phyloP scores from a whole-genome alignment of 208 protist species.

The Leishmania martiniquensis region DNA sequence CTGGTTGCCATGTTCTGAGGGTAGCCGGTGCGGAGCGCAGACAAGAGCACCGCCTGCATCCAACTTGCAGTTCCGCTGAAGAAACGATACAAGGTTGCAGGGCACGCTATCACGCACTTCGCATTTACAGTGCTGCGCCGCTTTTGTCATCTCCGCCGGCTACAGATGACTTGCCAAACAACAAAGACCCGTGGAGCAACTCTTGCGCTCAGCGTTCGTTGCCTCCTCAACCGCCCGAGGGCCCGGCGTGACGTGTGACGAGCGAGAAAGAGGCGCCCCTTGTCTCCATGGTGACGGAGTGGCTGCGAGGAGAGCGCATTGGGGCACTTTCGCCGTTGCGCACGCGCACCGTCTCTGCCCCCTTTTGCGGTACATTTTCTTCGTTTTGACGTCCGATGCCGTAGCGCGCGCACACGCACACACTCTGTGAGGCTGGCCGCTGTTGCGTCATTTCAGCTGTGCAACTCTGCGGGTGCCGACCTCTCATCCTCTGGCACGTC shows the following conservation, averaged over 20 bases:
- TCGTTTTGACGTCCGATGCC: background rate
- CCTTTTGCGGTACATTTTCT: background rate
- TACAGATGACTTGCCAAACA: background rate
- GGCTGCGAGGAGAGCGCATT: background rate
- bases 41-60: too few species aligned
- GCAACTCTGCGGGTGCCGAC: background rate
- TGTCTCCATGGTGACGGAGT: too few species aligned
- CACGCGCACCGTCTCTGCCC: background rate
- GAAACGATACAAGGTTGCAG: background rate
- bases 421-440: background rate
- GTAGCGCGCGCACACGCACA: too few species aligned
- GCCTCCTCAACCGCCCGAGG: too few species aligned
- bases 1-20: too few species aligned
- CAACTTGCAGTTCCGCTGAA: background rate
- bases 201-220: too few species aligned
- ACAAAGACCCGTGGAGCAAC: too few species aligned
- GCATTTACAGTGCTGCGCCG: background rate
- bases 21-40: too few species aligned
- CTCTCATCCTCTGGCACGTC: background rate
- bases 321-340: background rate
- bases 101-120: background rate
- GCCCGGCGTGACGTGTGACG: too few species aligned
- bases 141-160: background rate
- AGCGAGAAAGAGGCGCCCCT: too few species aligned
- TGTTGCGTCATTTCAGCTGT: background rate